These are phyloP conservation scores for Casuarina glauca DNA, from an alignment of 306 rosid genomes.

Conservation along the genomic window DNA sequence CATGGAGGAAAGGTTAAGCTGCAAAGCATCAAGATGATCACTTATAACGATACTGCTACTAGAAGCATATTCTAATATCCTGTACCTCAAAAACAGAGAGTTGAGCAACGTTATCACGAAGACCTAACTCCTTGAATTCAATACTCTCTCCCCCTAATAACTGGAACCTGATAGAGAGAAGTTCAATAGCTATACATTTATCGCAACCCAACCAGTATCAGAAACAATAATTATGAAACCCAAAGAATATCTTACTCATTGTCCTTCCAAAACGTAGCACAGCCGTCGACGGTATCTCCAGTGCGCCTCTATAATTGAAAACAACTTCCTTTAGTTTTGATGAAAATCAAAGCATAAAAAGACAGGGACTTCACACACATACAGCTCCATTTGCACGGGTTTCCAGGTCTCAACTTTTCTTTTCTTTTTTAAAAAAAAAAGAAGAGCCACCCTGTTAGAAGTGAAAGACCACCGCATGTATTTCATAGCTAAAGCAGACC, in stretches of 20 bases:
- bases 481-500: not conserved
- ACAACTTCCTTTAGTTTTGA: constrained; percentile 8
- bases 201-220: constrained; percentile 18
- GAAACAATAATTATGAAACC: not conserved
- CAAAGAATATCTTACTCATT: constrained; percentile 47
- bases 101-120: constrained; percentile 92
- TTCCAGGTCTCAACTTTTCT: constrained; percentile 16
- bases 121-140: constrained; percentile 71
- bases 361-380: not conserved
- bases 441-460: not conserved
- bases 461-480: not conserved
- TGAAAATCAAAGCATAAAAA: not conserved
- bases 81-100: constrained; percentile 79
- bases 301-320: constrained; percentile 74
- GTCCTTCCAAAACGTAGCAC: constrained; percentile 87
- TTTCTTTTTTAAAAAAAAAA: not conserved
- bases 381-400: constrained; percentile 32
- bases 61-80: constrained; percentile 23
- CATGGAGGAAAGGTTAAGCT: constrained; percentile 53
- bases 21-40: constrained; percentile 26
- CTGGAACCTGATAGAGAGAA: constrained; percentile 49
- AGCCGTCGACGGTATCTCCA: constrained; percentile 71
- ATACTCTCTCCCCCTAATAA: constrained; percentile 65
- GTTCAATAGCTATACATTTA: constrained; percentile 20
- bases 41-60: not conserved